These are phyloP conservation scores for Adansonia gregorii DNA, from an alignment of 441 rosid species.

Conservation along the genomic window DNA sequence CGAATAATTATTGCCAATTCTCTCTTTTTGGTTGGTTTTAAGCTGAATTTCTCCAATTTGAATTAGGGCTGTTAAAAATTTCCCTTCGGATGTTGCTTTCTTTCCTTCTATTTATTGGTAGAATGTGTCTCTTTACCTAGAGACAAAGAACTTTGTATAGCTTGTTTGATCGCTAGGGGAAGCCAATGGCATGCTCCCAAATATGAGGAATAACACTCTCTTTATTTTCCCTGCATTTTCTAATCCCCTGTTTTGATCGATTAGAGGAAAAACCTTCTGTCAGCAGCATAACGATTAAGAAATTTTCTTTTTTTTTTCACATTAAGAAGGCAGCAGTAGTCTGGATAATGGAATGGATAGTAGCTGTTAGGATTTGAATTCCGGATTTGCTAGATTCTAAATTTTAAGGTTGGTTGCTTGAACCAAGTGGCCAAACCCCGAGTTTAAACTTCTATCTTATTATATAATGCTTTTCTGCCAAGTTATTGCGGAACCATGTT, in stretches of 20 bases:
- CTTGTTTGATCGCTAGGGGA: conserved; percentile 27
- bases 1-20: neutral
- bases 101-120: conserved; percentile 27
- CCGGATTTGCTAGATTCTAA: no score
- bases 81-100: conserved; percentile 11
- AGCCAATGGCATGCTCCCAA: conserved; percentile 23
- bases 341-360: no score
- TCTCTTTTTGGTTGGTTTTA: neutral
- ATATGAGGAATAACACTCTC: conserved; percentile 22
- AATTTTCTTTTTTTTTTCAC: no score
- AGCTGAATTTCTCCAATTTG: conserved; percentile 32
- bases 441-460: neutral
- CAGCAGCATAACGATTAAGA: neutral
- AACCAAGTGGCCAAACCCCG: no score
- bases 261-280: neutral
- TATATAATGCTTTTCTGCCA: neutral
- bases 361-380: no score
- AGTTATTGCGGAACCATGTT: neutral
- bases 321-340: no score
- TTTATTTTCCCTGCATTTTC: neutral
- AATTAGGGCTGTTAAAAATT: conserved; percentile 28
- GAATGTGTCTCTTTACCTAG: conserved; percentile 31
- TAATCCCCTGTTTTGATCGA: neutral
- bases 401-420: no score
- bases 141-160: conserved; percentile 38